A percentile compares a stretch with the other conserved stretches of the same genome.
phyloP scores from a whole-genome alignment of 1,139 yeast genomes.

The Pichia sp. region DNA sequence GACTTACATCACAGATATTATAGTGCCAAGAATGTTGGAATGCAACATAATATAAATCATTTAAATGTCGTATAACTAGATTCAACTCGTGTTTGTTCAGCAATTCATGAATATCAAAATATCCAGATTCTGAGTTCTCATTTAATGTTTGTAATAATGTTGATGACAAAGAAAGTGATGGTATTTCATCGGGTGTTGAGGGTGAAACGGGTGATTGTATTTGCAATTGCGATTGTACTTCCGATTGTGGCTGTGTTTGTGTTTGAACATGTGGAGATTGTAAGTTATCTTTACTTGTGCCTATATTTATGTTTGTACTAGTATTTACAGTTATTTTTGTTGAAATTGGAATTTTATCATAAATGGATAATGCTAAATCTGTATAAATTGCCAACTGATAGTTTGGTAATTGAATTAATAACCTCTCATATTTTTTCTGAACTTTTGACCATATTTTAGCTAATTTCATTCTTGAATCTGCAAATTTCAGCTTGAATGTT shows the following conservation, averaged over 20 bases:
- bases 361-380: constrained; percentile 52
- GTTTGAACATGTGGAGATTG: neutral
- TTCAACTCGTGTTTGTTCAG: constrained; percentile 27
- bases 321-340: constrained; percentile 33
- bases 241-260: neutral
- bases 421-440: constrained; percentile 40
- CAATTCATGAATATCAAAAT: constrained; percentile 21
- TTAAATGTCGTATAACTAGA: constrained; percentile 33
- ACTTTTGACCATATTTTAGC: constrained; percentile 62
- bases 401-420: constrained; percentile 24
- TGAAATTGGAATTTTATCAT: constrained; percentile 62
- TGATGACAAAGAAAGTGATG: constrained; percentile 9
- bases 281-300: neutral
- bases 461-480: constrained; percentile 55
- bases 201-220: neutral
- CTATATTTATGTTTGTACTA: constrained; percentile 27
- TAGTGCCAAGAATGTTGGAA: constrained; percentile 75
- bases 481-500: constrained; percentile 53
- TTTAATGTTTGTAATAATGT: constrained; percentile 8
- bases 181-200: constrained; percentile 7
- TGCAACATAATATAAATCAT: constrained; percentile 54
- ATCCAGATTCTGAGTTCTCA: constrained; percentile 16
- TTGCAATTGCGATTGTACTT: neutral
- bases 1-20: constrained; percentile 56
- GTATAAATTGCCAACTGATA: constrained; percentile 28